Base-by-base conservation (phyloP, 2,329 filamentous ascomycete species). In the Diaporthe sp. region DNA sequence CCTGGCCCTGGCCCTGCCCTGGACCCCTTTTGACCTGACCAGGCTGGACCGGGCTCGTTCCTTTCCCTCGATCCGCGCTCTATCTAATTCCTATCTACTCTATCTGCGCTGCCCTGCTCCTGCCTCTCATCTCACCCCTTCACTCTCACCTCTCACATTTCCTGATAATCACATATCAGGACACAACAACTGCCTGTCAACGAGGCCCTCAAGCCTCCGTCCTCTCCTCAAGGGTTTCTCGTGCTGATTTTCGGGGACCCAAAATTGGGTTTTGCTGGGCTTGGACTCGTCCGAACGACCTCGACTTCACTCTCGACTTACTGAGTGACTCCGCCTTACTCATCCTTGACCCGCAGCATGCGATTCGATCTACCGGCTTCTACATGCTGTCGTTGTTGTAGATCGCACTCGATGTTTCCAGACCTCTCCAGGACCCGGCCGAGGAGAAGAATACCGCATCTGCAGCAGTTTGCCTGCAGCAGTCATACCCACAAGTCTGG, bases 391-490 rank as follows among this genome's bases (percentile, higher is more conserved):
- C 71, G 22, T 49, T 51, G 55, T 34, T 65, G 37, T 67, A 71
- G 60, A 53, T 55, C 65, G 62, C 53, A 74, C 49, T 65, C 71
- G 19, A 76, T 76, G 75, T 76, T 37, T 60, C 61, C 65, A 44
- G 60, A 51, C n/a, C n/a, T 68, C 15, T 49, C 22, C 42, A 57
- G 15, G 15, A 53, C 17, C 42, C 74, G 68, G 55, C 58, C 42
- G n/a, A 65, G 71, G 57, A 74, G 65, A 71, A 67, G 71, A 71
- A 53, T 44, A 42, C 58, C 17, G 31, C 42, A 65, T n/a, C 49
- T 60, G 72, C 71, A 61, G 65, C 57, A 65, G 22, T 37, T 37
- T 67, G 55, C 44, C 37, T 65, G 75, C 71, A 73, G 51, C 44
- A 42, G 46, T 44, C 57, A 65, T 49, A 71, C 53, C n/a, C 62